A percentile compares a stretch with the other conserved stretches of the same genome.
These are phyloP conservation scores for Ogataea hybrid DNA, from an alignment of 1,139 yeast genomes.

Conservation along the genomic window DNA sequence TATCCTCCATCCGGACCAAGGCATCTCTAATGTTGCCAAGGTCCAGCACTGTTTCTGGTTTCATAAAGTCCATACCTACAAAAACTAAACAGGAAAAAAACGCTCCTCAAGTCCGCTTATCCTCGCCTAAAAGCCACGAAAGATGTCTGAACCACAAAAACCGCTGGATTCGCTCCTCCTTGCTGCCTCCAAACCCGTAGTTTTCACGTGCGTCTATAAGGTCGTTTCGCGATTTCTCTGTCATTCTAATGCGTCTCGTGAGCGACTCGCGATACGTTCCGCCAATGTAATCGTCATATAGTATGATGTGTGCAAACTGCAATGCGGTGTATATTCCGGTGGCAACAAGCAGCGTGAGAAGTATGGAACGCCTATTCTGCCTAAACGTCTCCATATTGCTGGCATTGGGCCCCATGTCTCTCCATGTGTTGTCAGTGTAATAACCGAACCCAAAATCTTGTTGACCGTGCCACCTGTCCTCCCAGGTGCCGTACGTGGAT, in stretches of 20 bases:
- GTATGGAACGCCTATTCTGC: constrained; percentile 45
- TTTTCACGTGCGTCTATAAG: constrained; percentile 49
- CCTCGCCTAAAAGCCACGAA: constrained; percentile 21
- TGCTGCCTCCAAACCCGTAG: constrained; percentile 52
- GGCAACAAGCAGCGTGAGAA: constrained; percentile 43
- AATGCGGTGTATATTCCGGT: constrained; percentile 41
- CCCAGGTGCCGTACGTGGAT: constrained; percentile 59
- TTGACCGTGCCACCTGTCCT: constrained; percentile 37
- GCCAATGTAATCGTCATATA: constrained; percentile 31
- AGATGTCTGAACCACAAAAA: constrained; percentile 61
- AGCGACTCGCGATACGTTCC: constrained; percentile 25
- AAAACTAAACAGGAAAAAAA: neutral
- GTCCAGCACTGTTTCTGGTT: constrained; percentile 80
- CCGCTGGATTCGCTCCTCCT: constrained; percentile 51
- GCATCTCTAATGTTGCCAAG: constrained; percentile 80
- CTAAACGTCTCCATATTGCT: constrained; percentile 35
- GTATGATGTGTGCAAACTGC: constrained; percentile 38
- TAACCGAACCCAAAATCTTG: constrained; percentile 14
- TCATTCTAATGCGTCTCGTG: constrained; percentile 32
- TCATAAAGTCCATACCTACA: constrained; percentile 71
- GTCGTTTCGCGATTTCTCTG: constrained; percentile 47
- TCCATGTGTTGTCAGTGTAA: constrained; percentile 48
- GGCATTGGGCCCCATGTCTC: constrained; percentile 36
- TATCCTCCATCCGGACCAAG: constrained; percentile 91
- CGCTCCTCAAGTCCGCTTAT: constrained; percentile 3